phyloP scores from a whole-genome alignment of 257 asterid species.

The Fraxinus excelsior region DNA sequence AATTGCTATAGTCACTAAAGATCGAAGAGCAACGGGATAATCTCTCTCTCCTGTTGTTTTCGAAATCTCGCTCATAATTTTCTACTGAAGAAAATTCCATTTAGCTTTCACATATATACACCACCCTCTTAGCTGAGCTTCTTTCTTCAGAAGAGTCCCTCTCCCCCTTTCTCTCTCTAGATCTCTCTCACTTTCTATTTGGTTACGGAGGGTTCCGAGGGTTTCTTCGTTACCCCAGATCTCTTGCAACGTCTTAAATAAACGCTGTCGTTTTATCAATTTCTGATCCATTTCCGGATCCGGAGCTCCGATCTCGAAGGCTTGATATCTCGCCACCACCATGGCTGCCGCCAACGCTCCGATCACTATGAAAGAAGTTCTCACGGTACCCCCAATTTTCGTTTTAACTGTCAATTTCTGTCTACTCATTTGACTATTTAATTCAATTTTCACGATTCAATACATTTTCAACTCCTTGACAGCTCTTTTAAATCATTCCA shows the following conservation, averaged over 20 bases:
- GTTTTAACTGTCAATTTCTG: constrained; percentile 16
- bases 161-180: constrained; percentile 15
- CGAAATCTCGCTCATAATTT: not conserved
- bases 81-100: not conserved
- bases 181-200: constrained; percentile 2
- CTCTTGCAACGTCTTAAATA: constrained; percentile 30
- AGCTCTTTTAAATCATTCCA: not conserved
- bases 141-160: constrained; percentile 1
- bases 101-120: not conserved
- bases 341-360: constrained; percentile 99
- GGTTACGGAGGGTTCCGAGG: constrained; percentile 41
- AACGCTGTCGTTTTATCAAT: constrained; percentile 32
- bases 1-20: not conserved
- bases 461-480: not conserved
- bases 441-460: constrained; percentile 11
- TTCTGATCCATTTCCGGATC: constrained; percentile 53
- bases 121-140: not conserved
- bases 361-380: constrained; percentile 96
- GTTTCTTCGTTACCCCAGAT: constrained; percentile 54
- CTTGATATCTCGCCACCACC: constrained; percentile 49
- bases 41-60: not conserved
- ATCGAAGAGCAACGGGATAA: not conserved
- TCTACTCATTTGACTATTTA: constrained; percentile 23
- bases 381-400: constrained; percentile 58
- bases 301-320: constrained; percentile 48